Conservation (phyloP, 352 stramenopile genomes). For the Phytophthora europaea region DNA sequence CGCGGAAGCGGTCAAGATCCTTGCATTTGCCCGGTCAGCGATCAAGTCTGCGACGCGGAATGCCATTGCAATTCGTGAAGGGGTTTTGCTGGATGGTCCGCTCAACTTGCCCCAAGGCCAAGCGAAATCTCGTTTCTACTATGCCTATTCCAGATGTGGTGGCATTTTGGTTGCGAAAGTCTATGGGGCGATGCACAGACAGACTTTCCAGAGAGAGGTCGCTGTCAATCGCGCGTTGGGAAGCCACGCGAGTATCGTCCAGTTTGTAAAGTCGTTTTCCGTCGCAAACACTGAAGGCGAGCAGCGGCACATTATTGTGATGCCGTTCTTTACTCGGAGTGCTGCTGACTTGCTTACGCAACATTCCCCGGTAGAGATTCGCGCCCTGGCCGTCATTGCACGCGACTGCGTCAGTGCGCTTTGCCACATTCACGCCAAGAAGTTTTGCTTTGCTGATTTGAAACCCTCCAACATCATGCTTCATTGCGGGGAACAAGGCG, state of each 20-base stretch:
- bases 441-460: slow-evolving; percentile 10
- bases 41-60: slow-evolving; percentile 1
- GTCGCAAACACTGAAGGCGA: background rate
- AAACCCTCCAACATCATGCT: slow-evolving; percentile 17
- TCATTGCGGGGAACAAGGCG: slow-evolving; percentile 12
- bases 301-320: slow-evolving; percentile 11
- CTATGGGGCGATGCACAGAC: background rate
- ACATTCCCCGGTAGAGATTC: slow-evolving; percentile 5
- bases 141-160: slow-evolving; percentile 5
- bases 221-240: slow-evolving; percentile 2
- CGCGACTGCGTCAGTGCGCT: slow-evolving; percentile 7
- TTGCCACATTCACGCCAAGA: slow-evolving; percentile 8
- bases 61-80: background rate
- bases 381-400: slow-evolving; percentile 3
- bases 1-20: background rate
- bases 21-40: background rate
- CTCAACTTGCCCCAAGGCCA: slow-evolving; percentile 1
- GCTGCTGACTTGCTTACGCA: slow-evolving; percentile 1
- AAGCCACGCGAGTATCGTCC: background rate
- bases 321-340: slow-evolving; percentile 18
- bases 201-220: slow-evolving; percentile 1
- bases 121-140: background rate
- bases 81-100: background rate
- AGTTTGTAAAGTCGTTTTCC: slow-evolving; percentile 1
- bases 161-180: slow-evolving; percentile 10